phyloP scores from a whole-genome alignment of 768 basidiomycete genomes.

The Leucocoprinus leucothites region DNA sequence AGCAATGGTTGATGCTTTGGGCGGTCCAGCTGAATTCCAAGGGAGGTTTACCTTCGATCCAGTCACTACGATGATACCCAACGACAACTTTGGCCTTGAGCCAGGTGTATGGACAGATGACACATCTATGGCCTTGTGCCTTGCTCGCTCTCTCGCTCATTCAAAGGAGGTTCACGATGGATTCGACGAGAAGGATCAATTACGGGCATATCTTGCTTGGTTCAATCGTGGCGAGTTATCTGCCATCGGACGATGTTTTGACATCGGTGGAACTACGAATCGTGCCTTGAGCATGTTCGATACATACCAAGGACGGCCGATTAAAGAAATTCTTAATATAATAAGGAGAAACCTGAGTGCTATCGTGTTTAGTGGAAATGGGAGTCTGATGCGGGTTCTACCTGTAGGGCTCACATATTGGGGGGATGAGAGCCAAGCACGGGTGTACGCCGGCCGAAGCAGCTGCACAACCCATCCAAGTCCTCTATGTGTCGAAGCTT shows the following conservation, averaged over 20 bases:
- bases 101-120: conserved; percentile 48
- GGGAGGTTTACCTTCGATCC: conserved; percentile 35
- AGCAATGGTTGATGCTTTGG: conserved; percentile 44
- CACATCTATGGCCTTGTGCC: conserved; percentile 44
- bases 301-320: neutral
- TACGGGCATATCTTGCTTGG: conserved; percentile 33
- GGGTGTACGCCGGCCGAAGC: conserved; percentile 32
- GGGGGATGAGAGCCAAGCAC: conserved; percentile 29
- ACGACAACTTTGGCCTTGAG: conserved; percentile 31
- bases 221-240: conserved; percentile 29
- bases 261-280: conserved; percentile 35
- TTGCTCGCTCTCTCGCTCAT: conserved; percentile 33
- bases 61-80: conserved; percentile 33
- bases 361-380: conserved; percentile 32
- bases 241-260: conserved; percentile 33
- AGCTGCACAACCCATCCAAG: conserved; percentile 42
- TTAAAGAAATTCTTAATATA: conserved; percentile 1
- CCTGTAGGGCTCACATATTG: conserved; percentile 43
- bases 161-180: conserved; percentile 20
- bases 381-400: conserved; percentile 44
- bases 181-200: conserved; percentile 33
- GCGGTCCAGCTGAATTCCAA: conserved; percentile 40
- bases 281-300: conserved; percentile 31
- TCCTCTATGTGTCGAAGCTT: conserved; percentile 37
- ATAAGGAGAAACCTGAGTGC: conserved; percentile 28